Percentiles rank a stretch among this genome's conserved stretches.
These are phyloP conservation scores for Teratosphaeria destructans DNA, from an alignment of 2,329 filamentous ascomycete genomes.

Conservation along the genomic window DNA sequence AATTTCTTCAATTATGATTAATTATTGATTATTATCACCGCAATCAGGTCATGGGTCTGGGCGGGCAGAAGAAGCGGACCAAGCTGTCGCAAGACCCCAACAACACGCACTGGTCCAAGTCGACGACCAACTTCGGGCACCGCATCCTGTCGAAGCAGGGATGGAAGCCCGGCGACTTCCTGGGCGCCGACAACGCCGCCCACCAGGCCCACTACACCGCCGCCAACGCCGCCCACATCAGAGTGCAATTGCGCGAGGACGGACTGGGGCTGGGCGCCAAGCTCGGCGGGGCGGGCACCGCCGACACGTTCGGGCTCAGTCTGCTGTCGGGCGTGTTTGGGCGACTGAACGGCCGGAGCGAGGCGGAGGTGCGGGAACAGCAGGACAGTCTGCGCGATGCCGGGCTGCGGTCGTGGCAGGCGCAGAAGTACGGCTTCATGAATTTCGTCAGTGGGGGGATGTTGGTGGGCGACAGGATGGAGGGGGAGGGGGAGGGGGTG, in stretches of 20 bases:
- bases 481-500: conserved; percentile 19
- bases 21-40: not conserved
- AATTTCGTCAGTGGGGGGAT: conserved; percentile 82
- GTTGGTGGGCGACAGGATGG: conserved; percentile 48
- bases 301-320: conserved; percentile 3
- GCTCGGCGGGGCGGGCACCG: conserved; percentile 41
- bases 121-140: conserved; percentile 76
- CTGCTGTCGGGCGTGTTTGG: conserved; percentile 80
- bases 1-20: not conserved
- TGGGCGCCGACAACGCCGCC: conserved; percentile 66
- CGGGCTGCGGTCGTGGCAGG: conserved; percentile 63
- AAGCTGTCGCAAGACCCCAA: conserved; percentile 89
- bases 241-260: conserved; percentile 78
- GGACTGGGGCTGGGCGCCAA: conserved; percentile 81
- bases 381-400: conserved; percentile 57
- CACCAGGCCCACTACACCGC: conserved; percentile 68
- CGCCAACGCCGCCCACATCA: conserved; percentile 76
- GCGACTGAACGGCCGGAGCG: conserved; percentile 76
- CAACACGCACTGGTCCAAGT: conserved; percentile 84
- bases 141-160: conserved; percentile 80
- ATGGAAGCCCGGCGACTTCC: conserved; percentile 75
- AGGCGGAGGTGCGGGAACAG: conserved; percentile 61
- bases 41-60: conserved; percentile 17
- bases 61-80: conserved; percentile 27
- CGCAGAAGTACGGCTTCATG: conserved; percentile 67